Conservation (phyloP, 306 rosid species). For the Cicer cuneatum region DNA sequence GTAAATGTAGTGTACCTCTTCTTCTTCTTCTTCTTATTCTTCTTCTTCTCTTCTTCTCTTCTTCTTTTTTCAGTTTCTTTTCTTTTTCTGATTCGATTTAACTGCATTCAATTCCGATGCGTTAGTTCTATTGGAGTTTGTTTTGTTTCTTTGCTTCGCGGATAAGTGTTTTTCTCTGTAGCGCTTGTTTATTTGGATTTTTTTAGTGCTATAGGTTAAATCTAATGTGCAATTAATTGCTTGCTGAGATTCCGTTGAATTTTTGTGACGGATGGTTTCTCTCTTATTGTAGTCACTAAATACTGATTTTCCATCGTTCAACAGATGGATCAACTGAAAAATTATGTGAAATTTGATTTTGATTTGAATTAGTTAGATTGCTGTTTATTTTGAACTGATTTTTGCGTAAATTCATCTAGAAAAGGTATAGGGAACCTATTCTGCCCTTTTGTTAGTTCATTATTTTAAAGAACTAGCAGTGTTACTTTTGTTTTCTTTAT, state of each 20-base stretch:
- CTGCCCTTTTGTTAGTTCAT: not conserved
- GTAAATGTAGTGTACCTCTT: constrained; percentile 39
- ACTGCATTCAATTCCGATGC: not conserved
- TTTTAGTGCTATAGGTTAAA: not conserved
- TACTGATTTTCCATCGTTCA: not conserved
- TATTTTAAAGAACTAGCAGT: not conserved
- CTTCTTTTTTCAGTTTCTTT: not conserved
- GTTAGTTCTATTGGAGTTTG: not conserved
- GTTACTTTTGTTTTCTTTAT: not conserved
- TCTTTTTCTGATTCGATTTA: not conserved
- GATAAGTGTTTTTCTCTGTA: not conserved
- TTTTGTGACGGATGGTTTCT: not conserved
- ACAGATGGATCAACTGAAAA: not conserved
- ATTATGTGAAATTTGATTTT: not conserved
- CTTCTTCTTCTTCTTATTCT: not conserved
- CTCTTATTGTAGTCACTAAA: not conserved
- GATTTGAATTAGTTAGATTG: not conserved
- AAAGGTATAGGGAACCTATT: not conserved
- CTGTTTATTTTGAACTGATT: not conserved
- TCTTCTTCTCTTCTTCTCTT: not conserved
- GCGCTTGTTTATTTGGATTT: not conserved
- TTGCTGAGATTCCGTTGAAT: constrained; percentile 9
- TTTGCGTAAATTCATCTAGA: not conserved
- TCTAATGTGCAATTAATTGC: not conserved
- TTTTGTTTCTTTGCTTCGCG: not conserved